phyloP scores from a whole-genome alignment of 495 filamentous ascomycete genomes.

The Astrothelium macrocarpum region DNA sequence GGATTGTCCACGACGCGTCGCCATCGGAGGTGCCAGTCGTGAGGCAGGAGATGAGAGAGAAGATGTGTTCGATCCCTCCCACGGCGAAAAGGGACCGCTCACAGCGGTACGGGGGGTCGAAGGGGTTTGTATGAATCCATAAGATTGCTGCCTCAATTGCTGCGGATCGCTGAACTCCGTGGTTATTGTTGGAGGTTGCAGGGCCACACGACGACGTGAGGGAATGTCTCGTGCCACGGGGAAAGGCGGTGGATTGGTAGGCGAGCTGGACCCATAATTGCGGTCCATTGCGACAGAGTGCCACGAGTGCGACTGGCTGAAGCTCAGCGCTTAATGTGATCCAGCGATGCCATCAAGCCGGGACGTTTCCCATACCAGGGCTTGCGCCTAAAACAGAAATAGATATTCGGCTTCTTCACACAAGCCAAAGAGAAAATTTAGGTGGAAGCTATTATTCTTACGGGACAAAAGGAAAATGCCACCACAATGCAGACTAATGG shows the following conservation, averaged over 20 bases:
- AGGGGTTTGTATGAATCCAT: slow-evolving; percentile 19
- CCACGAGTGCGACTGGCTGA: slow-evolving; percentile 5
- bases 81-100: slow-evolving; percentile 26
- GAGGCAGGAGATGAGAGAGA: slow-evolving; percentile 21
- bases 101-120: slow-evolving; percentile 19
- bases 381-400: background rate
- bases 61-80: slow-evolving; percentile 18
- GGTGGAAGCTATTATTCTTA: background rate
- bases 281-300: slow-evolving; percentile 15
- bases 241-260: slow-evolving; percentile 10
- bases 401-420: background rate
- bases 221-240: slow-evolving; percentile 6
- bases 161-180: slow-evolving; percentile 21
- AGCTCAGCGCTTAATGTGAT: slow-evolving; percentile 25
- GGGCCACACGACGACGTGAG: slow-evolving; percentile 20
- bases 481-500: background rate
- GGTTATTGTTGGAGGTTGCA: slow-evolving; percentile 26
- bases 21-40: slow-evolving; percentile 19
- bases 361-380: background rate
- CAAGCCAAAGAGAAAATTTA: background rate
- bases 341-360: background rate
- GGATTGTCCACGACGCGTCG: background rate
- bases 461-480: background rate
- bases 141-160: slow-evolving; percentile 12
- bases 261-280: slow-evolving; percentile 3